Base-by-base conservation (phyloP, 345 rosid species). In the Murraya paniculata region DNA sequence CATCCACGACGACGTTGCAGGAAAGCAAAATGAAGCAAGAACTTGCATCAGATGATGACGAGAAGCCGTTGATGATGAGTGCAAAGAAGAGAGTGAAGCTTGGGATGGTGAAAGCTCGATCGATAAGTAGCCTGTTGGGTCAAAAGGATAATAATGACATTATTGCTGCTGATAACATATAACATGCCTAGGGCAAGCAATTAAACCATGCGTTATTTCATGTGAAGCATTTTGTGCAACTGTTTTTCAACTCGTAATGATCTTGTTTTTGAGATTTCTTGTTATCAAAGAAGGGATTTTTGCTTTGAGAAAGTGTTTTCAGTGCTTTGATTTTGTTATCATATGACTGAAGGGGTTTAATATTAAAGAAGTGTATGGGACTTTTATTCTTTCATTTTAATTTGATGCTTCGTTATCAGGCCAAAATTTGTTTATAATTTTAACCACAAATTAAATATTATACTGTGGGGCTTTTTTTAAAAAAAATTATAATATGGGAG, bases 31-130 rank as follows among this genome's bases (percentile, higher is more conserved):
- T 28, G 4, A 68, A 69, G 73, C 28, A 9, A 25, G 74, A 45
- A 60, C 22, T 8, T 55, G 11, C 16, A 0, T 57, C 6, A 35
- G 81, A 28, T 11, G 74, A 77, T 13, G 79, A 81, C 55, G 64
- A 81, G 85, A 74, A 73, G 69, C 81, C 80, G 66, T 38, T 64
- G 78, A 69, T 61, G 75, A 55, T 30, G 36, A 35, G 13, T 30
- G 18, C 81, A 6, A 93, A 83, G 93, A 95, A 84, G 89, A 91
- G 80, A 81, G 69, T 74, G 87, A 93, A 92, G 94, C 92, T 95
- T 30, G 99, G 97, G 9, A 73, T 81, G 85, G 98, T 95, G 22
- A 95, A 95, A 84, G 99, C 99, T 76, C 92, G 99, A 78, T 95
- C 98, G 0, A 90, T 95, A 64, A 95, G 93, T 85, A 93, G 97